Evolutionary conservation across 2,329 filamentous ascomycete species (phyloP).

Genomic region (Phialophora macrospora): DNA sequence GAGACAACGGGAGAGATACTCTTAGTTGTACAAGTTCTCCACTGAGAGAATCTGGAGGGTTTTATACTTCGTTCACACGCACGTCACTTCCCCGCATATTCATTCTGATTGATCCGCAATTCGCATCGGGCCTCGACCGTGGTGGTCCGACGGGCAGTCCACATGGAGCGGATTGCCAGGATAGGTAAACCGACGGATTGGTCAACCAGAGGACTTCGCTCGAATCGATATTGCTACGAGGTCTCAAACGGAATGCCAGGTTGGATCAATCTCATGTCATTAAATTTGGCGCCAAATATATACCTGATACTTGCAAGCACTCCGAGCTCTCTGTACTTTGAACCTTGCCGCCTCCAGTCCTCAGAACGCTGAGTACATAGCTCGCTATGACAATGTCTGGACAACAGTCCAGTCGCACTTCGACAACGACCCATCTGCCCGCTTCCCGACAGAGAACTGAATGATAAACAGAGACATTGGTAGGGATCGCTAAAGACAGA

Average conservation of each 20-base stretch:
- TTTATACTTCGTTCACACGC: not conserved
- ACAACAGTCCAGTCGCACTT: not conserved
- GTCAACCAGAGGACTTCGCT: not conserved
- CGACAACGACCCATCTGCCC: not conserved
- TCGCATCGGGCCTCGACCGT: not conserved
- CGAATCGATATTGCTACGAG: not conserved
- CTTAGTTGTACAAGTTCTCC: not conserved
- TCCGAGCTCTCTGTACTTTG: constrained; percentile 19
- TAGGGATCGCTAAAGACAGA: not conserved
- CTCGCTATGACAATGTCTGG: constrained; percentile 2
- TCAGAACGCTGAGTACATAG: constrained; percentile 3
- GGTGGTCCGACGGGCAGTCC: not conserved
- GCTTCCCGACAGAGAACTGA: not conserved
- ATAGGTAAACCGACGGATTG: not conserved
- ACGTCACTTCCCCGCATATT: constrained; percentile 3
- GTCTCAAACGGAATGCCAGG: not conserved
- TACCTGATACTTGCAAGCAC: constrained; percentile 21
- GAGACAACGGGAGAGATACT: not conserved
- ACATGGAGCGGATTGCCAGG: not conserved
- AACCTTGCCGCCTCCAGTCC: not conserved
- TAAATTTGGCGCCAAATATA: constrained; percentile 29
- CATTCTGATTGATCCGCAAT: not conserved
- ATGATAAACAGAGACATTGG: not conserved
- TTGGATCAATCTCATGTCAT: constrained; percentile 21
- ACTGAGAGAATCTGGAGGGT: not conserved